phyloP scores from a whole-genome alignment of 1,284 basidiomycete species.

The Trametes pubescens region DNA sequence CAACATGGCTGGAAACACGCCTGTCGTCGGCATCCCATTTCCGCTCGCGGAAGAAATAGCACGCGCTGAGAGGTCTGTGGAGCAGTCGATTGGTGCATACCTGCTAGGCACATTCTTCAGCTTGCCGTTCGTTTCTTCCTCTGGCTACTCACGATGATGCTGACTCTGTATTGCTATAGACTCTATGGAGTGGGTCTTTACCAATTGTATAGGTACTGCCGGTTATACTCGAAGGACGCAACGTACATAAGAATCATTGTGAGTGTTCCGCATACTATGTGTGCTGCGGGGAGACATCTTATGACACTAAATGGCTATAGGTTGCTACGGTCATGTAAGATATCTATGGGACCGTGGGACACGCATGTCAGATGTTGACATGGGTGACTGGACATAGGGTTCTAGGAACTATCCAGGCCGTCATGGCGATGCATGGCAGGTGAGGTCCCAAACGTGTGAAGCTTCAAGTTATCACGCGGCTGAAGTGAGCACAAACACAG shows the following conservation, averaged over 20 bases:
- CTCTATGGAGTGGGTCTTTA: background rate
- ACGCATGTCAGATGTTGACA: background rate
- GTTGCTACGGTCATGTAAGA: background rate
- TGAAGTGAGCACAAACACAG: background rate
- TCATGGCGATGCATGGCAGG: conserved; percentile 3
- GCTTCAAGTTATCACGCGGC: background rate
- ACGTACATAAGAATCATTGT: background rate
- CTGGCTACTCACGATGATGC: background rate
- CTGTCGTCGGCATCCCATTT: too few relatives aligned
- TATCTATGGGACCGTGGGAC: background rate
- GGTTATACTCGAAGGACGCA: background rate
- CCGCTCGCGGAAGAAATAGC: too few relatives aligned
- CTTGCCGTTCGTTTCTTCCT: background rate
- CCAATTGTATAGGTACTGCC: background rate
- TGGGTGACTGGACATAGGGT: background rate
- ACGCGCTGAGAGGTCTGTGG: background rate
- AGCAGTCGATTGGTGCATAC: background rate
- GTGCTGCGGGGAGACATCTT: too few relatives aligned
- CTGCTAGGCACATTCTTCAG: background rate
- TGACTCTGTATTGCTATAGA: background rate
- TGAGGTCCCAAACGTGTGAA: background rate
- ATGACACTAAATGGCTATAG: background rate
- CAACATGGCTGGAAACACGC: too few relatives aligned
- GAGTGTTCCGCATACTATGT: background rate
- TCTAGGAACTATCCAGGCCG: background rate